Conservation (phyloP, 305 asterid species). For the Lippia alba region DNA sequence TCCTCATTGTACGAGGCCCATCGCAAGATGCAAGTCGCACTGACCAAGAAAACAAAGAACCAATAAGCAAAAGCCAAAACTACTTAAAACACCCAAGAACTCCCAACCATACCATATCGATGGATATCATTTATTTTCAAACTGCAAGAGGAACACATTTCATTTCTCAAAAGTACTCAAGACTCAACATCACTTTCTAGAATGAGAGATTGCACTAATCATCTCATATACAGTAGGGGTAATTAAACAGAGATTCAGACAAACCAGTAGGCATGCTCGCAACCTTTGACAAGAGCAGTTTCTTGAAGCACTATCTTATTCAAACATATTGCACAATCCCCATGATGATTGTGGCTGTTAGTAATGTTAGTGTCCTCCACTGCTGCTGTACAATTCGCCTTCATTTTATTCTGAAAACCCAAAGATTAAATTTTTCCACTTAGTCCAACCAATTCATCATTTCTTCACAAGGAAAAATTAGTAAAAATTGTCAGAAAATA, state of each 20-base stretch:
- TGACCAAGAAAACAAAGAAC: conserved; percentile 39
- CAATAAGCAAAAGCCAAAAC: conserved; percentile 9
- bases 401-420: conserved; percentile 44
- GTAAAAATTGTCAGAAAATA: not conserved
- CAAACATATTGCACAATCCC: conserved; percentile 79
- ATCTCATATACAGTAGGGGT: not conserved
- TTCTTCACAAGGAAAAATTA: not conserved
- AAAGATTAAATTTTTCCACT: conserved; percentile 31
- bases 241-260: conserved; percentile 47
- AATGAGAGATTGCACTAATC: conserved; percentile 10
- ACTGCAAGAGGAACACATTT: not conserved
- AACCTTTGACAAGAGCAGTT: conserved; percentile 92
- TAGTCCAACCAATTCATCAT: not conserved
- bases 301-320: conserved; percentile 76
- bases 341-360: conserved; percentile 54
- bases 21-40: conserved; percentile 82
- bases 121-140: not conserved
- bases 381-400: conserved; percentile 44
- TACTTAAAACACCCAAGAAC: conserved; percentile 11
- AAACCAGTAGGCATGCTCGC: conserved; percentile 99
- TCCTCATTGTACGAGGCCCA: conserved; percentile 88
- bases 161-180: not conserved
- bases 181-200: not conserved
- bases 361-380: conserved; percentile 40
- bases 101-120: not conserved